A percentile compares a stretch with the other conserved stretches of the same genome.
phyloP scores from a whole-genome alignment of 2,329 filamentous ascomycete genomes.

The Beauveria pseudobassiana region DNA sequence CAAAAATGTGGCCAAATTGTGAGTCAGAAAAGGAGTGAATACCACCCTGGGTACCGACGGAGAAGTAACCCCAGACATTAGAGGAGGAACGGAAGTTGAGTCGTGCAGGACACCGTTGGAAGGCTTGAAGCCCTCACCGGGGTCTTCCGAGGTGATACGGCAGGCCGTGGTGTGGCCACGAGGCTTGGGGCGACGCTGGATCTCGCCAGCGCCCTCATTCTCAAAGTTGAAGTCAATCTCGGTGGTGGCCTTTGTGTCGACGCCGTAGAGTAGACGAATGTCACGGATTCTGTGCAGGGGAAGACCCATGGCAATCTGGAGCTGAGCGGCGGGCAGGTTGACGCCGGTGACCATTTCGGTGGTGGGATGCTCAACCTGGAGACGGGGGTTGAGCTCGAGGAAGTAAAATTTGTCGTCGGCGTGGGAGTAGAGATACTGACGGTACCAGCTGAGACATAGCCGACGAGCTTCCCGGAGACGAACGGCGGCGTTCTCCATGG shows the following conservation, averaged over 20 bases:
- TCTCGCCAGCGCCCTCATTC: constrained; percentile 71
- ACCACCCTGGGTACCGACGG: constrained; percentile 88
- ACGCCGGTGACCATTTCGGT: constrained; percentile 99
- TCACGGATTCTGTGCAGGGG: constrained; percentile 92
- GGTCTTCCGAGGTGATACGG: constrained; percentile 98
- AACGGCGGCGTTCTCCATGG: constrained; percentile 95
- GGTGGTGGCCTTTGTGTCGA: constrained; percentile 77
- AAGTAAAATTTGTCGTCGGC: constrained; percentile 99
- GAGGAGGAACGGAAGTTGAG: constrained; percentile 97
- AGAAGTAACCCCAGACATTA: constrained; percentile 99
- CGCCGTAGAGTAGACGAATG: constrained; percentile 91
- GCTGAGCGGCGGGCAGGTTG: constrained; percentile 91
- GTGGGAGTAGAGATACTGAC: constrained; percentile 98
- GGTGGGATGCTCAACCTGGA: constrained; percentile 98
- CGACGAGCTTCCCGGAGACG: constrained; percentile 84
- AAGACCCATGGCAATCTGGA: constrained; percentile 98
- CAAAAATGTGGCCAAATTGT: constrained; percentile 98
- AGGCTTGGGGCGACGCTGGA: constrained; percentile 81
- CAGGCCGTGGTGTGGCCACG: constrained; percentile 98
- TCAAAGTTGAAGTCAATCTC: constrained; percentile 97
- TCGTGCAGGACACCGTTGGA: constrained; percentile 99
- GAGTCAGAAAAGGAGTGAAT: constrained; percentile 99
- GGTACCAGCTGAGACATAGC: constrained; percentile 96
- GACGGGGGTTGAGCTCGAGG: constrained; percentile 94
- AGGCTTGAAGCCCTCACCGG: constrained; percentile 98